Base-by-base conservation (phyloP, 208 protist species). In the Trypanosoma theileri region DNA sequence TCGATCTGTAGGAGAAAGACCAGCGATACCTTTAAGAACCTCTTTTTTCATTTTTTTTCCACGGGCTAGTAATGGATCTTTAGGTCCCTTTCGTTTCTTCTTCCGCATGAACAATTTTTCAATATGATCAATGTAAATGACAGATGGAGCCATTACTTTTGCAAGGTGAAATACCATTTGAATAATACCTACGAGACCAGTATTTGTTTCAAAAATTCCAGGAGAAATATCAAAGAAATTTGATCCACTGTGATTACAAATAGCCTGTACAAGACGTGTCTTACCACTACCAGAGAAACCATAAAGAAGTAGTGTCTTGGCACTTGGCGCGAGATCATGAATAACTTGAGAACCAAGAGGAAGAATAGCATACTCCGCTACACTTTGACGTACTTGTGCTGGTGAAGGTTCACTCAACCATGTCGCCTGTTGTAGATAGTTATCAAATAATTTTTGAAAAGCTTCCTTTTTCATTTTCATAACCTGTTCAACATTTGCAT, bases 141-240 rank as follows among this genome's bases (percentile, higher is more conserved):
- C 80, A 46, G 94, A 94, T 7, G 96, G 96, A 13, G 80, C 87
- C 57, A 76, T 82, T 61, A 94, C 84, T 44, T 87, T 88, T 1
- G 96, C 96, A 1, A 97, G 64, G 73, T 96, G 88, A 78, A 98
- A 98, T 53, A 95, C 84, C 22, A 91, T 76, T 65, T 92, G 85
- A 66, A 98, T 84, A 60, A 93, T 79, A 69, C 88, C 92, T 24
- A 73, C 65, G 9, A 95, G 80, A 14, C 89, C 88, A 41, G 85
- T 89, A 21, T 77, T 80, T 3, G 70, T 82, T 12, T 77, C 42
- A 65, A 96, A 91, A 77, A 94, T 96, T 40, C 41, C 70, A 1
- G 96, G 94, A 10, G 94, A 96, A 28, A 98, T 66, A 68, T 98
- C 90, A 74, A 98, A 97, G 59, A 98, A 93, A 68, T 88, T 91